Evolutionary conservation across 108 stramenopile genomes (phyloP), one percentile per base, ranked within the genome.

Genomic region (Cyclostephanos invisitatus): DNA sequence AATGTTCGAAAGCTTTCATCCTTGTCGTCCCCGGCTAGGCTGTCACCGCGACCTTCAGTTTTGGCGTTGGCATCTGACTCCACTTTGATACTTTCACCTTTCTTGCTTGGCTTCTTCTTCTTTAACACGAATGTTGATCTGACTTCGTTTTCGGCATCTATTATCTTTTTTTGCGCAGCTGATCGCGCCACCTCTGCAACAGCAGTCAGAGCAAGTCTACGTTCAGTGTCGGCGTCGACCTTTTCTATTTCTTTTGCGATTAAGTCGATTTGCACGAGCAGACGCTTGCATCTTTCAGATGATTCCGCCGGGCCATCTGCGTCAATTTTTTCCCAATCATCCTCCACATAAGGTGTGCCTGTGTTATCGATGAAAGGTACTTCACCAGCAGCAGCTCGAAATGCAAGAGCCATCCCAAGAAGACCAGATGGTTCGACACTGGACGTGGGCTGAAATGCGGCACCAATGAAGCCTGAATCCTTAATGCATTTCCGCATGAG

Each of bases 391-490:
- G 91, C 88, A 49, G 85, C 89, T 40, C 94, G 87, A 75, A 95
- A 95, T 14, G 91, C 94, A 35, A 95, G 82, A 17, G 94, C 90
- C 87, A 95, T 88, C 1, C 91, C 90, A 42, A 90, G 78, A 22
- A 95, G 64, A 5, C 91, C 85, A 24, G 83, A 76, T 11, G 89
- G 83, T 29, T 95, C 93, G 25, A 94, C 82, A 48, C 76, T 72
- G 35, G 88, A 74, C 7, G 85, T 79, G 9, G 90, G 86, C 37
- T 88, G 80, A 44, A 67, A 86, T 49, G 78, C 29, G 15, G 84
- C 74, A 5, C 89, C 88, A 32, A 56, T 77, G 44, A 83, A 73
- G 18, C 77, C 80, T 24, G 79, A 42, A 29, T 82, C 69, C 63
- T 83, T 79, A 62, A 87, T 82, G 18, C 74, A 80, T 65, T 81